Evolutionary conservation across 306 rosid species (phyloP).

Genomic region (Dryas alaskensis): DNA sequence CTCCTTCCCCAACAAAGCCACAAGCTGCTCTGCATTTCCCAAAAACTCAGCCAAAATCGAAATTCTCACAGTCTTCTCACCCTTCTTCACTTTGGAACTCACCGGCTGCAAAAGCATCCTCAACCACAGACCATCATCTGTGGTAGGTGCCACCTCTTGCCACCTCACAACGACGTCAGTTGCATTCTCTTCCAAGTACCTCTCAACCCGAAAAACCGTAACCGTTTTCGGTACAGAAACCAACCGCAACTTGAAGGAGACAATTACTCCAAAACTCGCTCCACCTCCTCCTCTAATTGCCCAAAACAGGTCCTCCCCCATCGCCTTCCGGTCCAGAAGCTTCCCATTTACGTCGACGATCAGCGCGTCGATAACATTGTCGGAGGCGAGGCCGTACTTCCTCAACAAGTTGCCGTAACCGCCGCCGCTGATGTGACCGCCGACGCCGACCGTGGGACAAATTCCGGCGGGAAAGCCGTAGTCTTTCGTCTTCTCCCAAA

Average conservation of each 20-base stretch:
- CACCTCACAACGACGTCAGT: conserved; percentile 61
- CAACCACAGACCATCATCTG: conserved; percentile 54
- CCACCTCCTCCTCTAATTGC: conserved; percentile 84
- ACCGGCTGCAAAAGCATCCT: conserved; percentile 52
- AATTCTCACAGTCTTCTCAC: conserved; percentile 32
- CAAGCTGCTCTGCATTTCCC: conserved; percentile 48
- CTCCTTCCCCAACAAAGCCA: conserved; percentile 41
- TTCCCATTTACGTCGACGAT: conserved; percentile 62
- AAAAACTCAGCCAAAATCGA: conserved; percentile 45
- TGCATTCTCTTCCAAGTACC: conserved; percentile 35
- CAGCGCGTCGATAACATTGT: conserved; percentile 60
- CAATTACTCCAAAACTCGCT: conserved; percentile 64
- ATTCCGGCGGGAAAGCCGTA: conserved; percentile 72
- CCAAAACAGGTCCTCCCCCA: conserved; percentile 90
- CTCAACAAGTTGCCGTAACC: conserved; percentile 79
- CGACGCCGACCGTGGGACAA: conserved; percentile 73
- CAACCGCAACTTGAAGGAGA: conserved; percentile 53
- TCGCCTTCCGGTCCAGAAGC: conserved; percentile 44
- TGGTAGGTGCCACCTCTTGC: conserved; percentile 59
- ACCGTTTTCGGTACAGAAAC: conserved; percentile 60
- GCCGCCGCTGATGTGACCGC: conserved; percentile 81
- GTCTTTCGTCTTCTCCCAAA: conserved; percentile 58
- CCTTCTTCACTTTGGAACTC: conserved; percentile 39
- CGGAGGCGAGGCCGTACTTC: conserved; percentile 61
- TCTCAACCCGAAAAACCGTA: conserved; percentile 43